phyloP scores from a whole-genome alignment of 768 basidiomycete genomes.

The Macrolepiota fuliginosa region DNA sequence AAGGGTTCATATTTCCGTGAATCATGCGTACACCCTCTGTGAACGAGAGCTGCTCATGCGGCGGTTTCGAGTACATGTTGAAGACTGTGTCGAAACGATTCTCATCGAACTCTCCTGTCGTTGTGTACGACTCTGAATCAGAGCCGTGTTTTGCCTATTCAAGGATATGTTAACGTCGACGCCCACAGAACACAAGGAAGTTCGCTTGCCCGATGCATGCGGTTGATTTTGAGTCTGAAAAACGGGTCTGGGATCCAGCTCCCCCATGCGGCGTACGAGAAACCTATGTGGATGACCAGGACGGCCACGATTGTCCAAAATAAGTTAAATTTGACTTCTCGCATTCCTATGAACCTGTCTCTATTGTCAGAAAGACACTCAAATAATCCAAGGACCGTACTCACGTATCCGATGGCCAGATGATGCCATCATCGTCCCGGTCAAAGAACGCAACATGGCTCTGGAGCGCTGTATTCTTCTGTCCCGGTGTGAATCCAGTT shows the following conservation, averaged over 20 bases:
- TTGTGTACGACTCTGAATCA: constrained; percentile 35
- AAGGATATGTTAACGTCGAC: background rate
- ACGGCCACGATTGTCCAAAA: constrained; percentile 33
- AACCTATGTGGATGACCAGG: constrained; percentile 34
- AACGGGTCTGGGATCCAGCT: constrained; percentile 39
- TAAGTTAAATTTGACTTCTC: constrained; percentile 36
- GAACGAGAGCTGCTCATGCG: constrained; percentile 38
- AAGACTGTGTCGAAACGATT: constrained; percentile 37
- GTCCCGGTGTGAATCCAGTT: constrained; percentile 26
- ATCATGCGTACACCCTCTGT: constrained; percentile 39
- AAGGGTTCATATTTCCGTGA: constrained; percentile 36
- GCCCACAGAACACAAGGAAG: background rate
- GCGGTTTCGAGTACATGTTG: constrained; percentile 36
- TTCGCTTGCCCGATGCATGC: constrained; percentile 34
- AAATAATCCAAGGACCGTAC: constrained; percentile 11
- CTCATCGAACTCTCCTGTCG: constrained; percentile 37
- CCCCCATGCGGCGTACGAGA: constrained; percentile 39
- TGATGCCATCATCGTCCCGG: constrained; percentile 40
- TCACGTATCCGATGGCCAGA: constrained; percentile 45
- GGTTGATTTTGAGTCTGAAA: constrained; percentile 37
- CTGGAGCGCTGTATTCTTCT: constrained; percentile 36
- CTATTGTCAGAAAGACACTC: background rate
- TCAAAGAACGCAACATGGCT: constrained; percentile 46
- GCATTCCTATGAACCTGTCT: constrained; percentile 35
- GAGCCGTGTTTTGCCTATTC: constrained; percentile 41